phyloP scores from a whole-genome alignment of 306 rosid species.

The Dryas alaskensis region DNA sequence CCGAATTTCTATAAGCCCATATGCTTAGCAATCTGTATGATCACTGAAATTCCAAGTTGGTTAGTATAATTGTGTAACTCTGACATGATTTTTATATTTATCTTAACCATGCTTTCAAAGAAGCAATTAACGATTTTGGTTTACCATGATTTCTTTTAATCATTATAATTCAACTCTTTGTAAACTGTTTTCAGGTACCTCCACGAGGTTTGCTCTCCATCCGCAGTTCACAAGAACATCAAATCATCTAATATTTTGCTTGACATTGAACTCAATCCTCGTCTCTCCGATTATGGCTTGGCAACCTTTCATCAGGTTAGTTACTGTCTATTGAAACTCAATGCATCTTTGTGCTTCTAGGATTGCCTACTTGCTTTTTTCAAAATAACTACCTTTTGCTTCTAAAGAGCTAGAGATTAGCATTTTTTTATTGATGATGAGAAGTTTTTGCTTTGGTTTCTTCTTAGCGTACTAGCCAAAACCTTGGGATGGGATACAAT shows the following conservation, averaged over 20 bases:
- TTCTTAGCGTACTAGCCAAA: constrained; percentile 60
- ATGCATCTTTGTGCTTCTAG: background rate
- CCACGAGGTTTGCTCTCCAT: constrained; percentile 75
- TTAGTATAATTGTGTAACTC: no score
- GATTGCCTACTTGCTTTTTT: background rate
- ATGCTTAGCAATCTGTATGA: background rate
- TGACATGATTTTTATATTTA: no score
- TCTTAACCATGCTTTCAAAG: no score
- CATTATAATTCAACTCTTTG: background rate
- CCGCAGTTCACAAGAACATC: constrained; percentile 72
- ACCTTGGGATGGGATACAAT: constrained; percentile 72
- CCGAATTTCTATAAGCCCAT: no score
- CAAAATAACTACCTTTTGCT: background rate
- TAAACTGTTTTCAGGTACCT: constrained; percentile 56
- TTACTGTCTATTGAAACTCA: background rate
- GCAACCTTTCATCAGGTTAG: constrained; percentile 72
- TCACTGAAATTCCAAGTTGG: no score
- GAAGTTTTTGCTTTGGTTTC: background rate
- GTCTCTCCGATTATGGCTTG: constrained; percentile 77
- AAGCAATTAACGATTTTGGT: background rate
- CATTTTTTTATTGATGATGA: background rate
- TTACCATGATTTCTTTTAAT: background rate
- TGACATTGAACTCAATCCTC: constrained; percentile 73
- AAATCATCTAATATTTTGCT: constrained; percentile 84
- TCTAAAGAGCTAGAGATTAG: background rate